Evolutionary conservation across 1,284 basidiomycete genomes (phyloP).

Genomic region (Ustilago xerochloae): DNA sequence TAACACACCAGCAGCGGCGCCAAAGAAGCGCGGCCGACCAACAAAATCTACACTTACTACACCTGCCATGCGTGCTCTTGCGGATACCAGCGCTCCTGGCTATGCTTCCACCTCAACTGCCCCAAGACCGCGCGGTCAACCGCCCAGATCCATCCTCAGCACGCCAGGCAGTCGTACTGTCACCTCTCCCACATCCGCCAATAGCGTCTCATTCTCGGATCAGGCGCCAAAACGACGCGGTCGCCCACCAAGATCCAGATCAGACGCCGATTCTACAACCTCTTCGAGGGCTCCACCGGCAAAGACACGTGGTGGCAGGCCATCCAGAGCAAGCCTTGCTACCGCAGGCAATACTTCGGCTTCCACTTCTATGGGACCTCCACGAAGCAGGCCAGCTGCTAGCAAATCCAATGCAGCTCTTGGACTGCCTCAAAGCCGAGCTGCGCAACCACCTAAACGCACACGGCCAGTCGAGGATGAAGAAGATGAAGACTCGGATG

Average conservation of each 20-base stretch:
- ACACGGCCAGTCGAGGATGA: not conserved
- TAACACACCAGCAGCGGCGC: constrained; percentile 7
- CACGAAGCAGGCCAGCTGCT: constrained; percentile 13
- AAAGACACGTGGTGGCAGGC: not conserved
- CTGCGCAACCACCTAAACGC: too few relatives aligned
- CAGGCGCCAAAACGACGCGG: constrained; percentile 6
- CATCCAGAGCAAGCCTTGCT: not conserved
- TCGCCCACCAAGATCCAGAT: not conserved
- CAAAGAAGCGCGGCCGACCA: constrained; percentile 18
- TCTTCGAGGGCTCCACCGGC: not conserved
- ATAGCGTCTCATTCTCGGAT: constrained; percentile 28
- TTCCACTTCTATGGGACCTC: not conserved
- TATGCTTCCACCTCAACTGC: constrained; percentile 13
- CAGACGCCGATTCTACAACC: not conserved
- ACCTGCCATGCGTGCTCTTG: constrained; percentile 17
- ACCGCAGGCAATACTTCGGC: not conserved
- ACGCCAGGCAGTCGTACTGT: constrained; percentile 6
- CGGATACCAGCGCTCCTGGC: constrained; percentile 7
- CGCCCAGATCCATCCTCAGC: constrained; percentile 24
- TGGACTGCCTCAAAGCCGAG: constrained; percentile 7
- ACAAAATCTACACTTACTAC: constrained; percentile 16
- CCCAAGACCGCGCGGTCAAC: constrained; percentile 16
- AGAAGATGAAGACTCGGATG: constrained; percentile 23
- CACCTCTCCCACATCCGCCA: constrained; percentile 1
- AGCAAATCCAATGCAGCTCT: constrained; percentile 8